Base-by-base conservation (phyloP, 805 yeast species). In the Lipomyces yamadae region DNA sequence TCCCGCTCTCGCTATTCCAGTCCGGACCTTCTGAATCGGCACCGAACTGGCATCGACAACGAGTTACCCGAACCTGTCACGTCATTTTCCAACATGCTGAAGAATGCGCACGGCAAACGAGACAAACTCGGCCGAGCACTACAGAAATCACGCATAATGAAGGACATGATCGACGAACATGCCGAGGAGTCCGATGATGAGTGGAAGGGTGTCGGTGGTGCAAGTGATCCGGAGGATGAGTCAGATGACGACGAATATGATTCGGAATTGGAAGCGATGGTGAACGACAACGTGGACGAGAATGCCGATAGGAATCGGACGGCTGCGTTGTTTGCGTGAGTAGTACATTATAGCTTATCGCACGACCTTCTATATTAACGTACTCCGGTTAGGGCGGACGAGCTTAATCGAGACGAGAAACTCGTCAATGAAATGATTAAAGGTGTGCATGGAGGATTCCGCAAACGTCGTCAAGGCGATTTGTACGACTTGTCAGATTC, bases 151-250 rank as follows among this genome's bases (percentile, higher is more conserved):
- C 72, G 79, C 68, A 90, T 86, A 68, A 77, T 88, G 80, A 89
- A 84, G 68, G 79, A 83, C 35, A 83, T 91, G 62, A 81, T 90
- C 75, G 94, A 91, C 73, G 88, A 89, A 59, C 95, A 90, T 79
- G 96, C 96, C 56, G 92, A 85, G 72, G 96, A 91, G 79, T 89
- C 95, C 48, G 96, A 91, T 67, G 96, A 91, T 80, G 96, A 91
- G 79, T 91, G 92, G 90, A 84, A 84, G 60, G 96, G 95, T 2
- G 73, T 89, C 59, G 95, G 94, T 70, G 96, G 96, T 67, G 80
- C 74, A 4, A 93, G 89, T 71, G 89, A 87, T 2, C 8, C 13
- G 10, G 70, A 72, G n/a, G 74, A 77, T 2, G 81, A 80, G 57
- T 88, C 85, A 68, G 63, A 74, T 0, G 82, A 85, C 18, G 88